Conservation (phyloP, 2,329 filamentous ascomycete species). For the Raffaelea ambrosiae region DNA sequence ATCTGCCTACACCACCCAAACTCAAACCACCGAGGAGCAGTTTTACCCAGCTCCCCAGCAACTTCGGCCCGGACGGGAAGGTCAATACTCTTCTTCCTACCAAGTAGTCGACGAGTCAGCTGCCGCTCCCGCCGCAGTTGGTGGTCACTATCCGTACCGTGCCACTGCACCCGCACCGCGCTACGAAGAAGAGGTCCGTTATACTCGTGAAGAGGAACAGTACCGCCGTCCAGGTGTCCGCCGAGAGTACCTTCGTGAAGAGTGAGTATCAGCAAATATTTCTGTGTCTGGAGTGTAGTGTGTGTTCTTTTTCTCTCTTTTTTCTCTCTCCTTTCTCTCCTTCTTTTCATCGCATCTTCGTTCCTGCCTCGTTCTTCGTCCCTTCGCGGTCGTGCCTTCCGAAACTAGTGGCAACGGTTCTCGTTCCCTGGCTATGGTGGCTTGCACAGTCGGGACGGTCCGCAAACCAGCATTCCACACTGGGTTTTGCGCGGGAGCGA, state of each 20-base stretch:
- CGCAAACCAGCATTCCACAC: conserved; percentile 2
- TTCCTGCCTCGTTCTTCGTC: not conserved
- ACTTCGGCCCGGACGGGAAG: conserved; percentile 95
- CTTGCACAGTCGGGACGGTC: not conserved
- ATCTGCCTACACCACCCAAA: conserved; percentile 36
- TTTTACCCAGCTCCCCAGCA: conserved; percentile 64
- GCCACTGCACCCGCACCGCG: conserved; percentile 1
- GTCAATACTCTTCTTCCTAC: conserved; percentile 80
- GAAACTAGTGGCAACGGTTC: too few relatives aligned
- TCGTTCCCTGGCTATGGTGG: not conserved
- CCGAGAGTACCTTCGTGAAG: conserved; percentile 44
- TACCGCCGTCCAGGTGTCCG: conserved; percentile 62
- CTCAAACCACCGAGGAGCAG: conserved; percentile 72
- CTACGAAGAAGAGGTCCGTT: conserved; percentile 71
- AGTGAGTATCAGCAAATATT: too few relatives aligned
- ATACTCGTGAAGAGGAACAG: conserved; percentile 70
- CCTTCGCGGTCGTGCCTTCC: not conserved
- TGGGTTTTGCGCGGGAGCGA: conserved; percentile 3
- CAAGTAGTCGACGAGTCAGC: conserved; percentile 25
- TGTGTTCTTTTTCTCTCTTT: conserved; percentile 11
- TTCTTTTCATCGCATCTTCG: not conserved
- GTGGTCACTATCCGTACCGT: conserved; percentile 44
- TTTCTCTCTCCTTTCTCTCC: not conserved
- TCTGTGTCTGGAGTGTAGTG: too few relatives aligned
- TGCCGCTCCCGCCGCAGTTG: conserved; percentile 6